phyloP scores from a whole-genome alignment of 768 basidiomycete genomes.

The Epithele typhae region DNA sequence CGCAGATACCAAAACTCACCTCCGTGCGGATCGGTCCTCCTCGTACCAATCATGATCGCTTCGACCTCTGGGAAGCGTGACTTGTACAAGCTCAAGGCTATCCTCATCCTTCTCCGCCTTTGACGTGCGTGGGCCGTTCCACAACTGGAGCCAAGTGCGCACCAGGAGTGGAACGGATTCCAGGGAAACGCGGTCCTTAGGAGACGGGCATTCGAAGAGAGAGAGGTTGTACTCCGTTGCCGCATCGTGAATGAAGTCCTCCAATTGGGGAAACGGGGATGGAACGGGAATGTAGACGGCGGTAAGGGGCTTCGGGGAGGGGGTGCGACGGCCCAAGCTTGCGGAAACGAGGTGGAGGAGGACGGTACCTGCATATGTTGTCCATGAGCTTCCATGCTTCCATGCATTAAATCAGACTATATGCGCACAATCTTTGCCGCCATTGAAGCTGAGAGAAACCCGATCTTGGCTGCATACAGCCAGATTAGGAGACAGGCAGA shows the following conservation, averaged over 20 bases:
- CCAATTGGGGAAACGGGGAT: conserved; percentile 81
- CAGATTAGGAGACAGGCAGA: not conserved
- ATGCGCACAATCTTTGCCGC: conserved; percentile 97
- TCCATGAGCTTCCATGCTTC: too few species aligned
- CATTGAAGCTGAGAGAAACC: conserved; percentile 92
- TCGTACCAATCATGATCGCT: conserved; percentile 86
- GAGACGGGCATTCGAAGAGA: conserved; percentile 53
- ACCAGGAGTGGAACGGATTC: conserved; percentile 44
- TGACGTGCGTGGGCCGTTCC: conserved; percentile 25
- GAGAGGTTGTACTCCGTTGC: conserved; percentile 67
- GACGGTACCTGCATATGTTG: conserved; percentile 72
- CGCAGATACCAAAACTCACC: conserved; percentile 45
- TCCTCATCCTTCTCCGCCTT: conserved; percentile 74
- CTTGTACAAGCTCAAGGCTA: conserved; percentile 73
- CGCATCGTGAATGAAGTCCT: conserved; percentile 72
- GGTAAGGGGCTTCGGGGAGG: conserved; percentile 42
- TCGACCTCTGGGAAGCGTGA: conserved; percentile 57
- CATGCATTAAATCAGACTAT: too few species aligned
- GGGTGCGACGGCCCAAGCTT: conserved; percentile 48
- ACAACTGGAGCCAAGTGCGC: conserved; percentile 8
- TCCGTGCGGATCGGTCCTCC: conserved; percentile 90
- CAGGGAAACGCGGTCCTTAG: conserved; percentile 29
- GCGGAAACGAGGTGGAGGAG: conserved; percentile 85
- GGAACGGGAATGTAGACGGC: conserved; percentile 88
- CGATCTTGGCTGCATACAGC: conserved; percentile 48